Evolutionary conservation across 1,284 basidiomycete species (phyloP).

Genomic region (Heterobasidion occidentale): DNA sequence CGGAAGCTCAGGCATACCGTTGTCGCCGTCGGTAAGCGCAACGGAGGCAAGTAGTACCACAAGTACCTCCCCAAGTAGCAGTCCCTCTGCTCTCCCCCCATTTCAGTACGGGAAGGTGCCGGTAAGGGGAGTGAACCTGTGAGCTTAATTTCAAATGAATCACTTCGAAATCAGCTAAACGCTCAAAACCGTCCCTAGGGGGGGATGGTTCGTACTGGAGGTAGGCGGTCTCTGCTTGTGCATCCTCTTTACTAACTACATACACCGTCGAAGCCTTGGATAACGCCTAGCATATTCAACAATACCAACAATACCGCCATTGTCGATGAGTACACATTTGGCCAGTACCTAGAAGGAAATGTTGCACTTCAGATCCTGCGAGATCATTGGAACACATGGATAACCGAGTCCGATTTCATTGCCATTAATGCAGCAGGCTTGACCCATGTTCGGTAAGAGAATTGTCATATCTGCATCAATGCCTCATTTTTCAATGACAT

Average conservation of each 20-base stretch:
- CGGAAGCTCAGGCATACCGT: background rate
- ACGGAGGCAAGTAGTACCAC: background rate
- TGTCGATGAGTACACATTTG: slow-evolving; percentile 67
- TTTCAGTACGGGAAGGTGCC: slow-evolving; percentile 45
- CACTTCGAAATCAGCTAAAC: background rate
- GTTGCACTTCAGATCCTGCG: slow-evolving; percentile 40
- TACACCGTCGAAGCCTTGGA: slow-evolving; percentile 49
- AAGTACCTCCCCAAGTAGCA: background rate
- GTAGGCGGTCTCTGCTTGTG: slow-evolving; percentile 20
- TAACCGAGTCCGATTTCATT: slow-evolving; percentile 62
- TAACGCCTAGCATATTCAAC: slow-evolving; percentile 65
- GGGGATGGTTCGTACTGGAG: slow-evolving; percentile 63
- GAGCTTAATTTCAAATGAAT: slow-evolving; percentile 18
- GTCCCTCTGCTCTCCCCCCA: slow-evolving; percentile 17
- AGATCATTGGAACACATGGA: slow-evolving; percentile 68
- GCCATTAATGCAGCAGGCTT: slow-evolving; percentile 64
- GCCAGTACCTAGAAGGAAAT: slow-evolving; percentile 40
- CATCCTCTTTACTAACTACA: background rate
- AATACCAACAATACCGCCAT: slow-evolving; percentile 52
- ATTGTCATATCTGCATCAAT: background rate
- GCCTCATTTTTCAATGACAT: background rate
- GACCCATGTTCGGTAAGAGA: slow-evolving; percentile 62
- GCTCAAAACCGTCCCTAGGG: slow-evolving; percentile 25
- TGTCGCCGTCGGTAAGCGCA: background rate
- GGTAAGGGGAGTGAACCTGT: slow-evolving; percentile 62